phyloP scores from a whole-genome alignment of 352 stramenopile genomes.

The Globisporangium recalcitrans region DNA sequence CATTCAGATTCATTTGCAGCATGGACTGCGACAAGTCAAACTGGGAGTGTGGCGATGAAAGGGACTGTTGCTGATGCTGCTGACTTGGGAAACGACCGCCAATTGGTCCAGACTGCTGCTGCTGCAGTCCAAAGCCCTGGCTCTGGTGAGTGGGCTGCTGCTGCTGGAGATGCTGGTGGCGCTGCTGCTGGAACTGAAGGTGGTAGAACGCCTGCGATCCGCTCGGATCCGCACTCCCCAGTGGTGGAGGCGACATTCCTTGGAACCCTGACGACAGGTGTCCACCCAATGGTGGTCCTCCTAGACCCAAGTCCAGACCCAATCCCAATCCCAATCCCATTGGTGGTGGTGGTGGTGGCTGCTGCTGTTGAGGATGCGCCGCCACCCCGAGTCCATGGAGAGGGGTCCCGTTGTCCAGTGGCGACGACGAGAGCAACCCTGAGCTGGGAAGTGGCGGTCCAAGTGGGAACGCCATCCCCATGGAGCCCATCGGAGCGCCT shows the following conservation, averaged over 20 bases:
- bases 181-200: constrained; percentile 39
- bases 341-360: constrained; percentile 8
- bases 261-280: neutral
- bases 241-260: neutral
- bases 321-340: constrained; percentile 10
- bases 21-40: constrained; percentile 46
- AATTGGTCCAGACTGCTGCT: neutral
- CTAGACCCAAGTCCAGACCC: constrained; percentile 1
- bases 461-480: constrained; percentile 5
- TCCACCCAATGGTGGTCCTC: neutral
- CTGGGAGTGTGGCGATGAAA: neutral
- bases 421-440: neutral
- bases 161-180: constrained; percentile 26
- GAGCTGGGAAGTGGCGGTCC: constrained; percentile 1
- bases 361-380: constrained; percentile 13
- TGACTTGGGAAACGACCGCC: constrained; percentile 10
- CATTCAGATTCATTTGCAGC: constrained; percentile 30
- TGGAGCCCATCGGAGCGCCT: neutral
- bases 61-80: constrained; percentile 2
- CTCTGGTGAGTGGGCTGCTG: constrained; percentile 20
- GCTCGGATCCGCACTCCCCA: neutral
- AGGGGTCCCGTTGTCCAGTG: constrained; percentile 1
- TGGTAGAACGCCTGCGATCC: constrained; percentile 27
- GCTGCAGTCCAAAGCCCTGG: constrained; percentile 21
- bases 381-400: constrained; percentile 12